Percentiles rank a stretch among this genome's conserved stretches.
Evolutionary conservation across 164 flowering plant species (phyloP).

Genomic region (Aristolochia contorta): DNA sequence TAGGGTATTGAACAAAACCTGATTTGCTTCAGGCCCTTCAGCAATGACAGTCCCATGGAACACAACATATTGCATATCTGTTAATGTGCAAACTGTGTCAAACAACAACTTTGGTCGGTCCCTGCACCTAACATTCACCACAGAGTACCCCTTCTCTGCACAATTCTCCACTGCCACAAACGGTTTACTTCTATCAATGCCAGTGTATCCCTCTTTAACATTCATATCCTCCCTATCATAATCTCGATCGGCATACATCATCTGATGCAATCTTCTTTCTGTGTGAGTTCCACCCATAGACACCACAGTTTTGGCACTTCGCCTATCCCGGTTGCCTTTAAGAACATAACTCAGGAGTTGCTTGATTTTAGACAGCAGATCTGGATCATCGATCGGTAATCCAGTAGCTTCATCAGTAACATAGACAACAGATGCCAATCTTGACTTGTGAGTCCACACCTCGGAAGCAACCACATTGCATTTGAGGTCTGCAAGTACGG

Average conservation of each 20-base stretch:
- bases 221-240: slow-evolving; percentile 33
- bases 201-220: slow-evolving; percentile 9
- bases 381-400: slow-evolving; percentile 48
- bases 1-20: slow-evolving; percentile 35
- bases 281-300: slow-evolving; percentile 62
- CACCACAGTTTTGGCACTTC: slow-evolving; percentile 65
- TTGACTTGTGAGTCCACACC: slow-evolving; percentile 94
- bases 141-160: slow-evolving; percentile 66
- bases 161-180: slow-evolving; percentile 60
- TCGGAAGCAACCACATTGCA: slow-evolving; percentile 90
- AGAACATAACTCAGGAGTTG: slow-evolving; percentile 61
- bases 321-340: slow-evolving; percentile 52
- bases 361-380: slow-evolving; percentile 53
- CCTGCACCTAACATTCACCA: slow-evolving; percentile 59
- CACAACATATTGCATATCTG: slow-evolving; percentile 91
- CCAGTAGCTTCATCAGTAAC: slow-evolving; percentile 64
- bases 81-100: slow-evolving; percentile 86
- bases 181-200: slow-evolving; percentile 34
- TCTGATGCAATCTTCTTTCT: slow-evolving; percentile 82
- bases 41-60: slow-evolving; percentile 76
- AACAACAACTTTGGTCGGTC: slow-evolving; percentile 88
- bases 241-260: slow-evolving; percentile 95
- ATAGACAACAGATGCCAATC: slow-evolving; percentile 91
- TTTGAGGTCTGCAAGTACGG: slow-evolving; percentile 74
- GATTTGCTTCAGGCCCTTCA: slow-evolving; percentile 78